Evolutionary conservation across 768 basidiomycete genomes (phyloP), one percentile per base, ranked within the genome.

Genomic region (Tricholoma flavovirens): DNA sequence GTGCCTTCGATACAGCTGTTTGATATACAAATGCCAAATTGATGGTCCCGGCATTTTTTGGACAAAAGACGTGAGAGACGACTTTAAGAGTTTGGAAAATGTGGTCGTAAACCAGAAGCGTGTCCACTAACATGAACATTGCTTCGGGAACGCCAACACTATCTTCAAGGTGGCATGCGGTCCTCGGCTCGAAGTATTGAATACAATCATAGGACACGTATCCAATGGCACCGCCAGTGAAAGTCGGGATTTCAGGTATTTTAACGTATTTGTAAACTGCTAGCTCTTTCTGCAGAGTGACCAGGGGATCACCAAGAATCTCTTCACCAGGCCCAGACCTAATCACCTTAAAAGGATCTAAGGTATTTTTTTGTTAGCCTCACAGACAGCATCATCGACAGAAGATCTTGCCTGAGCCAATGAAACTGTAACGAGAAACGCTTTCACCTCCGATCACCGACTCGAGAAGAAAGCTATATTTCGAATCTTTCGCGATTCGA

Each of bases 121-220:
- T 94, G 70, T 98, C 95, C 62, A 90, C 86, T 49, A 98, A 82
- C 93, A 99, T 97, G 79, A 98, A 98, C 59, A 92, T 79, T 10
- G 95, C 87, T 69, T 99, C 97, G 2, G 97, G 97, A 56, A 98
- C 89, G n/a, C 79, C 78, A 45, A 97, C 76, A 8, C 84, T 76
- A 68, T 98, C 93, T n/a, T 74, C 73, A 22, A 93, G 78, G 15
- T 82, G 77, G 35, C 86, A 78, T 49, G 84, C 84, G 6, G 93
- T 94, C 74, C 89, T 93, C 52, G 97, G 94, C 69, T 99, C 97
- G 65, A 99, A 99, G 70, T 98, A 86, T 55, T 90, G 92, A 55
- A 99, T 85, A 70, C 93, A 93, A 69, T 99, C 97, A 74, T 94
- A 99, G 11, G 93, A 83, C 58, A 99, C 93, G 69, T 97, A 98